Evolutionary conservation across 169 alveolate genomes (phyloP).

Genomic region (Plasmodium falciparum): DNA sequence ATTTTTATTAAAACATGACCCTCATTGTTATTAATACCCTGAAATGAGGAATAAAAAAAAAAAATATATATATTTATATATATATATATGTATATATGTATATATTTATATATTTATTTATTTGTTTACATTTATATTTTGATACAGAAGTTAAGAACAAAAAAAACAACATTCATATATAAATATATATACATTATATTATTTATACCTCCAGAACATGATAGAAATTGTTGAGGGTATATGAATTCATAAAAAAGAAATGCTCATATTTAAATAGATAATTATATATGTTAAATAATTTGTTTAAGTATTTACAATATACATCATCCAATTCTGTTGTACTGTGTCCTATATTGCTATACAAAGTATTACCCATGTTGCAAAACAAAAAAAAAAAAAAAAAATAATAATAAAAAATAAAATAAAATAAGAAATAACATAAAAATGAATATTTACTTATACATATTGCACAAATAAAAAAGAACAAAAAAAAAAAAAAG

Average conservation of each 20-base stretch:
- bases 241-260: slow-evolving; percentile 48
- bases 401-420: neutral
- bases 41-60: neutral
- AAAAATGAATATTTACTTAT: neutral
- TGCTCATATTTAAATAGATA: slow-evolving; percentile 64
- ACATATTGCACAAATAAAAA: neutral
- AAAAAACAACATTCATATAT: neutral
- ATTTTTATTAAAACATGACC: slow-evolving; percentile 65
- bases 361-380: slow-evolving; percentile 58
- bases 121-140: neutral
- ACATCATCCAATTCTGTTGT: slow-evolving; percentile 56
- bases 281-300: slow-evolving; percentile 49
- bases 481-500: neutral
- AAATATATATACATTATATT: neutral
- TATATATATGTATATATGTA: neutral
- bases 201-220: slow-evolving; percentile 50
- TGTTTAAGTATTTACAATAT: slow-evolving; percentile 40
- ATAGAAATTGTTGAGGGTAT: slow-evolving; percentile 40
- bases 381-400: slow-evolving; percentile 1
- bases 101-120: neutral
- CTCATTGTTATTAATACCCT: slow-evolving; percentile 72
- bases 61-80: neutral
- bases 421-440: neutral
- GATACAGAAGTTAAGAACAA: neutral
- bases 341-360: slow-evolving; percentile 50